Percentiles rank a stretch among this genome's conserved stretches.
These are phyloP conservation scores for Clarireedia sp. DNA, from an alignment of 2,329 filamentous ascomycete genomes.

Conservation along the genomic window DNA sequence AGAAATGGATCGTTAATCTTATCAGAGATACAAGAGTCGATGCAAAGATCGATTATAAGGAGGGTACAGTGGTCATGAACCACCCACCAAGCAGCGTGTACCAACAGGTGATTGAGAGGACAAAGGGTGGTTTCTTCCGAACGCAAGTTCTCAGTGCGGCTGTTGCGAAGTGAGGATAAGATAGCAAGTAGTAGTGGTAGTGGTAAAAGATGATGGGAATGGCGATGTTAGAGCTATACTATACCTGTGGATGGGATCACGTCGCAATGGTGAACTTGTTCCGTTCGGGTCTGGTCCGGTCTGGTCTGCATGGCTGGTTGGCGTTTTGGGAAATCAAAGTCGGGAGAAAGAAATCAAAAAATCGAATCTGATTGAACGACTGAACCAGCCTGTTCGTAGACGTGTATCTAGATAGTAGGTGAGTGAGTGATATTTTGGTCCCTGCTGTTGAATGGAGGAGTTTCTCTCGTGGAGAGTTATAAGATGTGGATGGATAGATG, in stretches of 20 bases:
- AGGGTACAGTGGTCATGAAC: conserved; percentile 98
- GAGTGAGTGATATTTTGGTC: not conserved
- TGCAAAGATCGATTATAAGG: conserved; percentile 98
- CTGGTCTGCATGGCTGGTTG: conserved; percentile 8
- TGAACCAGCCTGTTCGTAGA: too few relatives aligned
- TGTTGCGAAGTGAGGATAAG: conserved; percentile 28
- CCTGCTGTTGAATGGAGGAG: not conserved
- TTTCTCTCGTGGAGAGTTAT: too few relatives aligned
- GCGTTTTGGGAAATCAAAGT: conserved; percentile 9
- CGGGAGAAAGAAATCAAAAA: not conserved
- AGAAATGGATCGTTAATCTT: conserved; percentile 99
- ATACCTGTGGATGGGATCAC: not conserved
- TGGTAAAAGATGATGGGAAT: not conserved
- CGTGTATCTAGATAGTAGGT: not conserved
- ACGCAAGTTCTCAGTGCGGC: conserved; percentile 76
- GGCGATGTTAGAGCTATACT: not conserved
- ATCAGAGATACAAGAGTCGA: conserved; percentile 96
- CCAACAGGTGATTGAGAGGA: conserved; percentile 98
- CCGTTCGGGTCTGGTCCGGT: not conserved
- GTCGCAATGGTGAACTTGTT: not conserved
- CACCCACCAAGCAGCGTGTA: conserved; percentile 98
- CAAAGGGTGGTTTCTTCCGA: conserved; percentile 97
- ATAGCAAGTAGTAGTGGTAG: not conserved
- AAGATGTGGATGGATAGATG: too few relatives aligned
- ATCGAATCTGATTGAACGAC: conserved; percentile 1